Percentiles rank a stretch among this genome's conserved stretches.
Evolutionary conservation across 2,329 filamentous ascomycete species (phyloP).

Genomic region (Hymenoscyphus infarciens): DNA sequence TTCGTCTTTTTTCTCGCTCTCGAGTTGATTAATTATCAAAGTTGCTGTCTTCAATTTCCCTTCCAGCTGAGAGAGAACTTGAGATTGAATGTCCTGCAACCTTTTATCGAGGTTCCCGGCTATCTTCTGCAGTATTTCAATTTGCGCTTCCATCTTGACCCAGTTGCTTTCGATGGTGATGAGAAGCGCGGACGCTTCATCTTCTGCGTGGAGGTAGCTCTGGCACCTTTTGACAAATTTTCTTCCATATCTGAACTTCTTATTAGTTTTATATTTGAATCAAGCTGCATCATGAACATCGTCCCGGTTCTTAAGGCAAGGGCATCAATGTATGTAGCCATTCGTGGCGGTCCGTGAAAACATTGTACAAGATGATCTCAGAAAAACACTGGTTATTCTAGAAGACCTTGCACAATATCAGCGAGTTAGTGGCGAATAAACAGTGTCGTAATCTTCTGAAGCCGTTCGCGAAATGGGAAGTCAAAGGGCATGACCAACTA

Average conservation of each 20-base stretch:
- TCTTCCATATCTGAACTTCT: background rate
- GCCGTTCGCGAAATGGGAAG: too few species aligned
- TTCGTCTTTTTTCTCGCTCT: slow-evolving; percentile 7
- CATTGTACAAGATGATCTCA: too few species aligned
- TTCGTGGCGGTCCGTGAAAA: too few species aligned
- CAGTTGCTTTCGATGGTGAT: background rate
- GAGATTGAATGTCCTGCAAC: slow-evolving; percentile 17
- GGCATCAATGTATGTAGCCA: too few species aligned
- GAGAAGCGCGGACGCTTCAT: background rate
- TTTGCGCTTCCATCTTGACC: background rate
- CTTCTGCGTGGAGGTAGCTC: background rate
- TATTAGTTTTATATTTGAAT: too few species aligned
- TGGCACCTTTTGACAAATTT: background rate
- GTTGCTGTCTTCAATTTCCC: slow-evolving; percentile 25
- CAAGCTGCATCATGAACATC: too few species aligned
- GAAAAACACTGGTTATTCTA: too few species aligned
- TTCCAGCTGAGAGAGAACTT: slow-evolving; percentile 22
- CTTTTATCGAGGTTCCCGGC: slow-evolving; percentile 13
- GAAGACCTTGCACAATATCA: too few species aligned
- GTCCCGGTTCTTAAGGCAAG: too few species aligned
- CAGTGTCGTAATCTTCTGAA: too few species aligned
- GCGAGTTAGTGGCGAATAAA: too few species aligned
- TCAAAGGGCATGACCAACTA: too few species aligned
- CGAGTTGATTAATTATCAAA: slow-evolving; percentile 18
- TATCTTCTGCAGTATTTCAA: slow-evolving; percentile 6